phyloP scores from a whole-genome alignment of 352 stramenopile genomes.

The Phytophthora ramorum region DNA sequence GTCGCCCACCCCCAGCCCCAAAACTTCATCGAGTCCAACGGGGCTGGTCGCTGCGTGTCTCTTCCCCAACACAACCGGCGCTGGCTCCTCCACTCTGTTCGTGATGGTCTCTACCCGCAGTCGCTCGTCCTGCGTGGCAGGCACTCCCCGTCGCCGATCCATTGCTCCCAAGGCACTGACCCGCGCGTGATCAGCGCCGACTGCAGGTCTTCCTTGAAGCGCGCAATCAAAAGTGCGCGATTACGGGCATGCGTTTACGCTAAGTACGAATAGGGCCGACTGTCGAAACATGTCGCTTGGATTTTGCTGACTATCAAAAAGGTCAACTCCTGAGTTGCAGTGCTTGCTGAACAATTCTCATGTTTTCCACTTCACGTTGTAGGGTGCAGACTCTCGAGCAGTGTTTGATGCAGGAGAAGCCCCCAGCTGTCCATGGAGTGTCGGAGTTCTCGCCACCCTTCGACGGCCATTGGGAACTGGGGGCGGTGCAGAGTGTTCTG shows the following conservation, averaged over 20 bases:
- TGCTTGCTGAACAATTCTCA: background rate
- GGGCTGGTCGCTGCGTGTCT: constrained; percentile 17
- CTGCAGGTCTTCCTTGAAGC: constrained; percentile 13
- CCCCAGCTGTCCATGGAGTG: constrained; percentile 43
- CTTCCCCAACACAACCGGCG: constrained; percentile 11
- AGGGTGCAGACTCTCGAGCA: constrained; percentile 34
- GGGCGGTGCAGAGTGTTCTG: constrained; percentile 34
- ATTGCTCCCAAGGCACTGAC: too few relatives aligned
- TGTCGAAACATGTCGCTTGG: too few relatives aligned
- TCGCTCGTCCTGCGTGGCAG: background rate
- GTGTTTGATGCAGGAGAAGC: constrained; percentile 26
- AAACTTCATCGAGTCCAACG: constrained; percentile 13
- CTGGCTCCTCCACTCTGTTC: background rate
- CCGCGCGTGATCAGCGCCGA: too few relatives aligned
- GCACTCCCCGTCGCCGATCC: constrained; percentile 16
- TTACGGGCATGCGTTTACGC: constrained; percentile 6
- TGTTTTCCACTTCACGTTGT: constrained; percentile 5
- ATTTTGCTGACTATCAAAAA: too few relatives aligned
- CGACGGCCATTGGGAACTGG: constrained; percentile 27
- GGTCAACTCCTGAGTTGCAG: constrained; percentile 1
- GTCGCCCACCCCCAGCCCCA: background rate
- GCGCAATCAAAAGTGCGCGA: constrained; percentile 24
- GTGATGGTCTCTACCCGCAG: background rate
- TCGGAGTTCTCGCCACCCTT: constrained; percentile 29
- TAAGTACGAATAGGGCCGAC: constrained; percentile 18